Evolutionary conservation across 441 rosid genomes (phyloP).

Genomic region (Cnidoscolus chayamansa): DNA sequence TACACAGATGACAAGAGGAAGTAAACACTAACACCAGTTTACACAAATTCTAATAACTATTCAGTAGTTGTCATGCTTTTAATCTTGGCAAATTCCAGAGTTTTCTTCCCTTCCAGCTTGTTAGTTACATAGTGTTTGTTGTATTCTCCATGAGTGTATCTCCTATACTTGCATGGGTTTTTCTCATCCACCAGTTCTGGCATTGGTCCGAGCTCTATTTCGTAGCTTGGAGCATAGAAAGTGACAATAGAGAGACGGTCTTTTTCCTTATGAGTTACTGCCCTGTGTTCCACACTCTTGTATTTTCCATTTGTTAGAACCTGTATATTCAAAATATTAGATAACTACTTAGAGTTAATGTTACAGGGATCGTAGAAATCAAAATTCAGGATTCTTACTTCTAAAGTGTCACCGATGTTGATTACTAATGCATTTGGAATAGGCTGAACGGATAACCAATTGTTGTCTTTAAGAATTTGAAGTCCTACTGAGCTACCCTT

Average conservation of each 20-base stretch:
- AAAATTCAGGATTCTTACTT: slow-evolving; percentile 39
- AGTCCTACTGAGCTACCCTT: slow-evolving; percentile 68
- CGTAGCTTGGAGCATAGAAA: slow-evolving; percentile 92
- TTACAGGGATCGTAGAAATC: not conserved
- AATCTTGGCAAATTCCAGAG: slow-evolving; percentile 80
- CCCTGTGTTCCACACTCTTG: slow-evolving; percentile 93
- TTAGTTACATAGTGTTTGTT: slow-evolving; percentile 73
- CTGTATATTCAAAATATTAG: slow-evolving; percentile 29
- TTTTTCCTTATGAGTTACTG: slow-evolving; percentile 64
- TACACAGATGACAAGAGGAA: not conserved
- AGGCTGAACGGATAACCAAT: slow-evolving; percentile 67
- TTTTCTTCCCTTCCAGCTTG: slow-evolving; percentile 82
- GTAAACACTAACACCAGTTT: not conserved
- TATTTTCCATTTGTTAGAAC: slow-evolving; percentile 85
- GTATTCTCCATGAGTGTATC: slow-evolving; percentile 84
- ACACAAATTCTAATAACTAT: not conserved
- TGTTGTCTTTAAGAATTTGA: slow-evolving; percentile 70
- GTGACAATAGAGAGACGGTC: slow-evolving; percentile 86
- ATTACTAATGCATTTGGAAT: slow-evolving; percentile 68
- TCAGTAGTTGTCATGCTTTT: slow-evolving; percentile 26
- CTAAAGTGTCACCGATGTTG: slow-evolving; percentile 88
- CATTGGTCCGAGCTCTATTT: slow-evolving; percentile 74
- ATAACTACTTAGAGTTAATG: not conserved
- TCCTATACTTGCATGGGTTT: slow-evolving; percentile 77
- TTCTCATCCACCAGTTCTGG: slow-evolving; percentile 59